Base-by-base conservation (phyloP, 805 yeast genomes). In the Suhomyces sp. region DNA sequence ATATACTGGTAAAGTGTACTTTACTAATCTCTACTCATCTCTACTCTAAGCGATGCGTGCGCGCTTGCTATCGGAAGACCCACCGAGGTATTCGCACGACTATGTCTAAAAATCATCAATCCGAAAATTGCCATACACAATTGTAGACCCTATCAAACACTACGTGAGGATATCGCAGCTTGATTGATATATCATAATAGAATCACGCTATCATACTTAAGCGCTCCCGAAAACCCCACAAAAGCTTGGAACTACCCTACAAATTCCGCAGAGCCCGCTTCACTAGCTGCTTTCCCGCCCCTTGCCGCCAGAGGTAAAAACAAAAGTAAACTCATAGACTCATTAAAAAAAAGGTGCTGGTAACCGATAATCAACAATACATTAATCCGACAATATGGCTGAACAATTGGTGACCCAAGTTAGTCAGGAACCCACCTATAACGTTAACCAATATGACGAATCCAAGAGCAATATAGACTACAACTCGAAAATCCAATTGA, bases 401-500 rank as follows among this genome's bases (percentile, higher is more conserved):
- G 77, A 74, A 31, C 64, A 80, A 60, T 81, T 89, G 49, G 81
- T 89, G 55, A 89, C 96, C 2, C 96, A 89, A 68, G 96, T 87
- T 23, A 63, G 83, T 7, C 82, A 70, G 46, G 80, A 80, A 47
- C 76, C 68, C 19, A 23, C 63, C 36, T 50, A 47, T 38, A 23
- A 52, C 6, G 29, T 51, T 57, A 49, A 63, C 59, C 46, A 63
- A 50, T 57, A 64, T 42, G 67, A 65, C 9, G 71, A 68, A 27
- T 51, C 57, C 36, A 47, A 50, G 46, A 51, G 65, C 51, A 73
- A 72, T 52, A 79, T 81, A 44, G 86, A 82, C 60, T 81, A 76
- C 60, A 83, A 81, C 65, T 84, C 92, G 5, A 79, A 84, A 55
- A 88, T 93, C 51, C 85, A 83, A 63, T 77, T 93, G 71, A 85